Base-by-base conservation (phyloP, 495 filamentous ascomycete genomes). In the Darksidea phi region DNA sequence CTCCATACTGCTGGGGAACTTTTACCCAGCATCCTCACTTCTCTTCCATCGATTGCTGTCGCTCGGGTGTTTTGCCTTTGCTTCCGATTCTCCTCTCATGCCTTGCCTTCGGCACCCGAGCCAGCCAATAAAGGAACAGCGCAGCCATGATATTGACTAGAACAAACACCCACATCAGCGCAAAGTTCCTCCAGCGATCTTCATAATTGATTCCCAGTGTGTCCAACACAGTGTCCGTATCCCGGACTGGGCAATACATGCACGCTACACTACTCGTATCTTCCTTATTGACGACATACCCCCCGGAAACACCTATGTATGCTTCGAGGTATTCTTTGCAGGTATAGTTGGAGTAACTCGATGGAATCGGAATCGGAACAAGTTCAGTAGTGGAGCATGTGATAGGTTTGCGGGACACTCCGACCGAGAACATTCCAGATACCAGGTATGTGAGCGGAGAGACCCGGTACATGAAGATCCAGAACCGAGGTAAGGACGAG, bases 381-480 rank as follows among this genome's bases (percentile, higher is more conserved):
- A 43, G 3, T 3, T 43, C 41, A 6, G 41, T n/a, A 43, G 41
- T 6, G 18, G 15, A n/a, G 41, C 18, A 43, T 20, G 41, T 6
- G 18, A 43, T 4, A 17, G 4, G 26, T 18, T 25, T 15, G 26
- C 21, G n/a, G 4, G 21, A 15, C 4, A 24, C 21, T n/a, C 47
- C 26, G 12, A 32, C 26, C 4, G 21, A 18, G 47, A 25, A 18
- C 26, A 50, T 50, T 15, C 21, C 21, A 18, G n/a, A 50, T 20
- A 50, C n/a, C 6, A 50, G 12, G 23, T 50, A 32, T 10, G 21
- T 50, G 10, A 50, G 13, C 11, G 47, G 47, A 4, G 47, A 50
- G 17, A 50, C 26, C 8, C 47, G 47, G 47, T 50, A 50, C 47
- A 50, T 50, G 26, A 50, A 50, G 26, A 50, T 50, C 47, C 47